Evolutionary conservation across 768 basidiomycete genomes (phyloP).

Genomic region (Suillus alpinus): DNA sequence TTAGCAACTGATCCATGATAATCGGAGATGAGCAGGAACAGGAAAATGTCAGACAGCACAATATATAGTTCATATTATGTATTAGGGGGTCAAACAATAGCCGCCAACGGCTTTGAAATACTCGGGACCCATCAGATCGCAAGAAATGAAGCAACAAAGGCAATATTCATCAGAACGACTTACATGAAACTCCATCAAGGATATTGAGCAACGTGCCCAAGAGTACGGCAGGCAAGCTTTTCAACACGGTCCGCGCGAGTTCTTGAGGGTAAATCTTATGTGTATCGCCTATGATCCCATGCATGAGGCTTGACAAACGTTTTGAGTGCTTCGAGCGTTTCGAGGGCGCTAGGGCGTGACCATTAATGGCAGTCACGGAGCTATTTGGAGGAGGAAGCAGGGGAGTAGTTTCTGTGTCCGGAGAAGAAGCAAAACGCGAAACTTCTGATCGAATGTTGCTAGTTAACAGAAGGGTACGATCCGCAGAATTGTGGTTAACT

Average conservation of each 20-base stretch:
- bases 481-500: background rate
- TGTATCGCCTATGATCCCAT: background rate
- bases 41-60: background rate
- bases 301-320: background rate
- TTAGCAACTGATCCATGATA: background rate
- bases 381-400: background rate
- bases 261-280: background rate
- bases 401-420: background rate
- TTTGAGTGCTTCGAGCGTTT: background rate
- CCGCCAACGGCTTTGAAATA: background rate
- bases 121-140: background rate
- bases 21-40: background rate
- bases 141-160: background rate
- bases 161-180: conserved; percentile 26
- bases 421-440: background rate
- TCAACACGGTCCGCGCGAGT: conserved; percentile 19
- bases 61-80: conserved; percentile 3
- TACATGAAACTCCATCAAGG: conserved; percentile 90
- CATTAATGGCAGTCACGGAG: background rate
- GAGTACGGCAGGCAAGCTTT: conserved; percentile 76
- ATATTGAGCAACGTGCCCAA: conserved; percentile 86
- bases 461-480: background rate
- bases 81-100: background rate
- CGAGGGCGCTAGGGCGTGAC: background rate
- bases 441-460: background rate